Conservation (phyloP, 2,329 filamentous ascomycete genomes). For the Cadophora sp. region DNA sequence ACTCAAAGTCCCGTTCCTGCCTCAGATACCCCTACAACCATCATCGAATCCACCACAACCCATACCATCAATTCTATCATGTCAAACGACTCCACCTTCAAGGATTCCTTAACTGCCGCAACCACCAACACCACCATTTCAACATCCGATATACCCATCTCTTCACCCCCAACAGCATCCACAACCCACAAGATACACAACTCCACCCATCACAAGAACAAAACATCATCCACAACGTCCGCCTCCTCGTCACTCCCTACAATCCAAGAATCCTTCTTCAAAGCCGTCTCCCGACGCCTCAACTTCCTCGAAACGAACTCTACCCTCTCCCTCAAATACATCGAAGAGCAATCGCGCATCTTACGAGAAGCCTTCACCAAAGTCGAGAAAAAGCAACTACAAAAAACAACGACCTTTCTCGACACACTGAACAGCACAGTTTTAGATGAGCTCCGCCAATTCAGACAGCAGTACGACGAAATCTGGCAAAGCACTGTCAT, state of each 20-base stretch:
- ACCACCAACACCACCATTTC: constrained; percentile 23
- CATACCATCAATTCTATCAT: not conserved
- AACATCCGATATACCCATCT: constrained; percentile 19
- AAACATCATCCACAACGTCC: constrained; percentile 48
- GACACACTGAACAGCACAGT: constrained; percentile 88
- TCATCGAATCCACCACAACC: not conserved
- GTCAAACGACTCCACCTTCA: constrained; percentile 9
- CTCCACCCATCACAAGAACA: constrained; percentile 34
- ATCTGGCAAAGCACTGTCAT: constrained; percentile 96
- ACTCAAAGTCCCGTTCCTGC: not conserved
- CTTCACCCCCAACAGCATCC: constrained; percentile 26
- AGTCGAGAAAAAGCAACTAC: constrained; percentile 85
- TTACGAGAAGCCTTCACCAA: constrained; percentile 85
- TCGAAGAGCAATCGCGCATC: constrained; percentile 93
- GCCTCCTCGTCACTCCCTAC: constrained; percentile 70
- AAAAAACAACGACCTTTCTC: constrained; percentile 83
- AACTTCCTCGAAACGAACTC: constrained; percentile 92
- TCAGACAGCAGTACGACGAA: constrained; percentile 89
- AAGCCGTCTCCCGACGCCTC: constrained; percentile 90
- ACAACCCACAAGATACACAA: constrained; percentile 30
- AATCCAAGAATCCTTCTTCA: constrained; percentile 98
- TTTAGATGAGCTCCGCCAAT: constrained; percentile 76
- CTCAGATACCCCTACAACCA: not conserved
- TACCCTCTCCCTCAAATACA: constrained; percentile 91
- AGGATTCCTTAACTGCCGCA: constrained; percentile 4